Evolutionary conservation across 2,329 filamentous ascomycete genomes (phyloP).

Genomic region (Lachnellula occidentalis): DNA sequence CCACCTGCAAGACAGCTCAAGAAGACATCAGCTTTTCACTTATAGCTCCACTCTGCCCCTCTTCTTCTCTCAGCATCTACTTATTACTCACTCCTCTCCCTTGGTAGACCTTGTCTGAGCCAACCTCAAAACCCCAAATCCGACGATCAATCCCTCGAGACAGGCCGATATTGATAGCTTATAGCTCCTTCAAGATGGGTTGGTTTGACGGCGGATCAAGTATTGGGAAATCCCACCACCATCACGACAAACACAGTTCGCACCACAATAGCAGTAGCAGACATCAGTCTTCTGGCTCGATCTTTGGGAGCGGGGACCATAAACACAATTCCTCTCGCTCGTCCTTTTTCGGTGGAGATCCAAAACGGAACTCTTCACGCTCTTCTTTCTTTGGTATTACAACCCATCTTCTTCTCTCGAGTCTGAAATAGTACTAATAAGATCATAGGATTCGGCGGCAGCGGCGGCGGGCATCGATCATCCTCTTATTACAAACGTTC

Average conservation of each 20-base stretch:
- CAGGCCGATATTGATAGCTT: background rate
- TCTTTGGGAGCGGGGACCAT: slow-evolving; percentile 14
- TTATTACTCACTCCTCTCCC: background rate
- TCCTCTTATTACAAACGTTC: slow-evolving; percentile 70
- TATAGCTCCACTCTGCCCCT: background rate
- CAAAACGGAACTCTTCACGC: slow-evolving; percentile 30
- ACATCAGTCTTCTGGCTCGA: slow-evolving; percentile 12
- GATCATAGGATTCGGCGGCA: slow-evolving; percentile 18
- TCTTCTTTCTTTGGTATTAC: slow-evolving; percentile 34
- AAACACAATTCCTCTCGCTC: slow-evolving; percentile 34
- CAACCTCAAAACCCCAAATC: background rate
- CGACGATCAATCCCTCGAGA: background rate
- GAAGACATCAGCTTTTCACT: background rate
- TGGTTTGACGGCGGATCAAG: slow-evolving; percentile 40
- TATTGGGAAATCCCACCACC: slow-evolving; percentile 20
- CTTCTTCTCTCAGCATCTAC: background rate
- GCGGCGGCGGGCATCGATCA: slow-evolving; percentile 20
- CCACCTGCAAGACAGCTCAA: background rate
- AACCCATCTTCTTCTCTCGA: background rate
- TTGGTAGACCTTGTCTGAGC: background rate
- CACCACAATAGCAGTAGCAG: slow-evolving; percentile 6
- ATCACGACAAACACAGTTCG: slow-evolving; percentile 22
- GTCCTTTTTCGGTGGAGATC: slow-evolving; percentile 43
- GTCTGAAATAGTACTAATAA: background rate
- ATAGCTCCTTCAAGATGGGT: slow-evolving; percentile 32